These are phyloP conservation scores for Tylopilus sp. DNA, from an alignment of 1,284 basidiomycete species.

Conservation along the genomic window DNA sequence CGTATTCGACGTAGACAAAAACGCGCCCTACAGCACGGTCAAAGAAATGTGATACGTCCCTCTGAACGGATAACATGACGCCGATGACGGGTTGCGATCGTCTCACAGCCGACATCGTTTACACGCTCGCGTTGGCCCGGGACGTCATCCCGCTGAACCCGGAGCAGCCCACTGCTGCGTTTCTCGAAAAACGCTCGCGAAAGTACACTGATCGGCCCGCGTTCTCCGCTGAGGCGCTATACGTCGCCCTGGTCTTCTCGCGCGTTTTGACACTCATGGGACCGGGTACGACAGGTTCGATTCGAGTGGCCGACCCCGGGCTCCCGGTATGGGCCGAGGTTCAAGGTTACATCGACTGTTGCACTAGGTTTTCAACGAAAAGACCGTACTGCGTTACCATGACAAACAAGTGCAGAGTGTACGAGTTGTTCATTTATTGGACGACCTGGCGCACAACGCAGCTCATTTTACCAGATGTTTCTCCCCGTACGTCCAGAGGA, in stretches of 20 bases:
- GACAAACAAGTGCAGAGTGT: conserved; percentile 15
- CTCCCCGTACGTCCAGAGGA: rapidly evolving
- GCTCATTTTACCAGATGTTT: conserved; percentile 12
- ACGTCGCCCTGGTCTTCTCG: not conserved
- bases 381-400: conserved; percentile 12
- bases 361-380: conserved; percentile 15
- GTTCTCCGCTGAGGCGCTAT: conserved; percentile 11
- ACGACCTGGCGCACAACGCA: conserved; percentile 6
- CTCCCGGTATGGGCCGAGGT: conserved; percentile 12
- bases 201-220: conserved; percentile 23
- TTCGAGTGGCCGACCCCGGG: conserved; percentile 9
- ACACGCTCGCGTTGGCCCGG: conserved; percentile 7
- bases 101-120: conserved; percentile 11
- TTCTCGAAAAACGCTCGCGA: conserved; percentile 23
- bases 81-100: not conserved
- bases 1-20: not conserved
- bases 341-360: conserved; percentile 17
- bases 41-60: not conserved
- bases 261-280: not conserved
- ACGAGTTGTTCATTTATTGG: conserved; percentile 14
- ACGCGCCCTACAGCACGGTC: not conserved
- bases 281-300: conserved; percentile 10
- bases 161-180: conserved; percentile 10
- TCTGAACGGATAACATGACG: not conserved
- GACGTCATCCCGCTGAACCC: conserved; percentile 19